These are phyloP conservation scores for Puccinia hordei DNA, from an alignment of 1,284 basidiomycete genomes.

Conservation along the genomic window DNA sequence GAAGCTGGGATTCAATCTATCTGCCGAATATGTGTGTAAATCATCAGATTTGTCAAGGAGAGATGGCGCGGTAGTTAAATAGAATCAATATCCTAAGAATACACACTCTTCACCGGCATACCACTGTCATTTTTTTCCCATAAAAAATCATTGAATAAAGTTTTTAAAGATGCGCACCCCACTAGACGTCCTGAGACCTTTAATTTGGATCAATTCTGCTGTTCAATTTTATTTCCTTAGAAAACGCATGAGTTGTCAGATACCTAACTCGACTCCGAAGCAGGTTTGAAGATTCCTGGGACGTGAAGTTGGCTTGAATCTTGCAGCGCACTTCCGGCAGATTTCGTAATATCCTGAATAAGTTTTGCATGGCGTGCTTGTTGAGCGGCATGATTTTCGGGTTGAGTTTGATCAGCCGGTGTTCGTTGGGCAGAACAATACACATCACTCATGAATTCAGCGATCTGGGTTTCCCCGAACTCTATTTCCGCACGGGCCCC, in stretches of 20 bases:
- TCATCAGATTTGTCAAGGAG: background rate
- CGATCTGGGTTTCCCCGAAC: slow-evolving; percentile 48
- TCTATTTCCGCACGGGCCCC: slow-evolving; percentile 50
- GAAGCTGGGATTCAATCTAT: background rate
- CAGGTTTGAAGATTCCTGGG: slow-evolving; percentile 2
- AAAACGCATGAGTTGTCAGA: background rate
- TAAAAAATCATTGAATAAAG: background rate
- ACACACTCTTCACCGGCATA: background rate
- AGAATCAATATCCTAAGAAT: background rate
- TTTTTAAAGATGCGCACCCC: background rate
- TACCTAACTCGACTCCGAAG: background rate
- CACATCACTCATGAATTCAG: slow-evolving; percentile 50
- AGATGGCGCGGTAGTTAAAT: background rate
- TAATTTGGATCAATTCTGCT: background rate
- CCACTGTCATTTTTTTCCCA: background rate
- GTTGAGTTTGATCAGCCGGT: background rate
- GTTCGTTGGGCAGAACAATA: slow-evolving; percentile 23
- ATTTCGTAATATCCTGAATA: slow-evolving; percentile 38
- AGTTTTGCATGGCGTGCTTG: slow-evolving; percentile 14
- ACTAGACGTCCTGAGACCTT: too few relatives aligned
- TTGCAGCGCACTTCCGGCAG: slow-evolving; percentile 41
- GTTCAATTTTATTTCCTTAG: background rate
- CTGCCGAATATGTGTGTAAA: background rate
- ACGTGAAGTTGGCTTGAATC: slow-evolving; percentile 31
- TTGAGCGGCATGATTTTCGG: background rate